Evolutionary conservation across 345 rosid genomes (phyloP), one percentile per base, ranked within the genome.

Genomic region (Nasturtium officinale): DNA sequence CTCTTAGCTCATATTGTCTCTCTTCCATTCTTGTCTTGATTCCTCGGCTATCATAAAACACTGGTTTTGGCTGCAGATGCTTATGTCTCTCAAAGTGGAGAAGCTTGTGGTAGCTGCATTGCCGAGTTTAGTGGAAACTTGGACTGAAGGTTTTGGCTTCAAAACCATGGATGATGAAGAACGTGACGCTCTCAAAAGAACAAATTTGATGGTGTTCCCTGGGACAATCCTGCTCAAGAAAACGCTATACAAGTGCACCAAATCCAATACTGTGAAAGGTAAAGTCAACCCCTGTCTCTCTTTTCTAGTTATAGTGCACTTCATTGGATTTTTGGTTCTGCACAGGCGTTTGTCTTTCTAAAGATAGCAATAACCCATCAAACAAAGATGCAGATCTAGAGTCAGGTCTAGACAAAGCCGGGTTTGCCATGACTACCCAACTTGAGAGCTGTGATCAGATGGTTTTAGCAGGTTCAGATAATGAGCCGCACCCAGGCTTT

Each of bases 111-210:
- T 94, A 69, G 87, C 98, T 30, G 96, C 98, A 50, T 85, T 94
- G 78, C 98, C 97, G 54, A 79, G 77, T 71, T 71, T 89, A 53
- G 87, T 87, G 72, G 89, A 90, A 68, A 94, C 97, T 23, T 94
- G 98, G 98, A 89, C 87, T 0, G 47, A 75, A 47, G 96, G 97
- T 78, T 94, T 94, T 75, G 97, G 92, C 59, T 94, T 94, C 79
- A 42, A 57, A 55, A 76, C 82, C 7, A 71, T 94, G 77, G 88
- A 85, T 33, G 69, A 77, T 26, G 82, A 80, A 1, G 97, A 94
- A 77, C 90, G 80, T 70, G 77, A 69, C 63, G 67, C 82, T 56
- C 86, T 90, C 35, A 87, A 79, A 46, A 82, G 70, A 70, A 67
- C 87, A 79, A 94, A 89, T 80, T 81, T 90, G 79, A 87, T 89